phyloP scores from a whole-genome alignment of 2,329 filamentous ascomycete species.

The Tympanopsis confertula region DNA sequence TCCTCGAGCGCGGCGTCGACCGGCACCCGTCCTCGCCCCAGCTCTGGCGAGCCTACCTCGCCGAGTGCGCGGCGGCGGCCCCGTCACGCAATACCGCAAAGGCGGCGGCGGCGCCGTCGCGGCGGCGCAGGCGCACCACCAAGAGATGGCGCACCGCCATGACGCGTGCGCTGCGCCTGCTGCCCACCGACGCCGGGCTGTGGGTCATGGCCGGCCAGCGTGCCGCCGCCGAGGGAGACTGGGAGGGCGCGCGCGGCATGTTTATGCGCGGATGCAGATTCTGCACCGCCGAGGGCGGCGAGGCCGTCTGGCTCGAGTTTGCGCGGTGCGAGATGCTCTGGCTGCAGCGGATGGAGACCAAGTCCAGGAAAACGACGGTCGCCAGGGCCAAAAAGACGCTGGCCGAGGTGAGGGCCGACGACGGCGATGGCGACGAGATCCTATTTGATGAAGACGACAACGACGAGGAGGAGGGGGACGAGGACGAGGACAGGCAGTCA shows the following conservation, averaged over 20 bases:
- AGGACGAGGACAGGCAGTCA: conserved; percentile 16
- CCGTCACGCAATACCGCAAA: background rate
- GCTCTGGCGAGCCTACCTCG: conserved; percentile 84
- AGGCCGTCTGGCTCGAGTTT: conserved; percentile 77
- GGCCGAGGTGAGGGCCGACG: conserved; percentile 29
- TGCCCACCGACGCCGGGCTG: conserved; percentile 70
- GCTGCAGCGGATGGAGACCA: conserved; percentile 66
- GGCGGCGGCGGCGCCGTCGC: too few relatives aligned
- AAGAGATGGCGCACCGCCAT: conserved; percentile 55
- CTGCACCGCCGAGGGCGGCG: conserved; percentile 59
- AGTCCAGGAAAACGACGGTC: conserved; percentile 40
- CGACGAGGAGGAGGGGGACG: conserved; percentile 28
- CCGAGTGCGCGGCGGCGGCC: conserved; percentile 57
- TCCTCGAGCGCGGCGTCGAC: conserved; percentile 75
- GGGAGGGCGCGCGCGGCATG: conserved; percentile 70
- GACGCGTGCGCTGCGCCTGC: conserved; percentile 66
- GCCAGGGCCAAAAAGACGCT: conserved; percentile 26
- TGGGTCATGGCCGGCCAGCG: conserved; percentile 79
- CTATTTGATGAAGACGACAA: conserved; percentile 29
- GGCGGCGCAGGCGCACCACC: conserved; percentile 37
- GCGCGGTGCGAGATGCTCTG: conserved; percentile 87
- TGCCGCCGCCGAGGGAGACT: conserved; percentile 72
- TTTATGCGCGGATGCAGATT: conserved; percentile 87
- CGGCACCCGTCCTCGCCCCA: conserved; percentile 72
- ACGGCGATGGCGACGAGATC: conserved; percentile 36